A percentile compares a stretch with the other conserved stretches of the same genome.
phyloP scores from a whole-genome alignment of 768 basidiomycete species.

The Crepidotus variabilis region DNA sequence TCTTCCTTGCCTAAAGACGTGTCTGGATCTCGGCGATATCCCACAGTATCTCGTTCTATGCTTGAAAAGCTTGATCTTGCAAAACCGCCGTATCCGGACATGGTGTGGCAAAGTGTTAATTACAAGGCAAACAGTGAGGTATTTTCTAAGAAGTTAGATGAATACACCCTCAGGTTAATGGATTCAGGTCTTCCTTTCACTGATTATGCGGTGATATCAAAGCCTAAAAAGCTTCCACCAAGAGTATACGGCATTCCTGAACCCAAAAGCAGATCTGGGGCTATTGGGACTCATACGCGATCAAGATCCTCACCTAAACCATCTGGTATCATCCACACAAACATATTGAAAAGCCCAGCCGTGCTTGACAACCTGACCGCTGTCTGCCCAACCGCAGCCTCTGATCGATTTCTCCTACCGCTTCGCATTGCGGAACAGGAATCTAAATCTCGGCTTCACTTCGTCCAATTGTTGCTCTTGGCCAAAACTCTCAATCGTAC shows the following conservation, averaged over 20 bases:
- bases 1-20: no score
- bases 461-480: slow-evolving; percentile 49
- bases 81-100: neutral
- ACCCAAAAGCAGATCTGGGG: neutral
- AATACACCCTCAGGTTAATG: neutral
- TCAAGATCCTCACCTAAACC: neutral
- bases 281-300: neutral
- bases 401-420: slow-evolving; percentile 38
- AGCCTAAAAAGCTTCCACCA: neutral
- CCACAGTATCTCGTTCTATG: neutral
- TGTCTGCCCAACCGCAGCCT: neutral
- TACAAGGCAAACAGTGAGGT: neutral
- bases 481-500: slow-evolving; percentile 48
- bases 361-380: neutral
- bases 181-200: neutral
- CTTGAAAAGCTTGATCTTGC: neutral
- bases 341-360: no score
- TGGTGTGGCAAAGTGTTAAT: neutral
- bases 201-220: neutral
- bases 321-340: neutral
- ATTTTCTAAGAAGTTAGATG: neutral
- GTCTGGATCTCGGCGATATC: neutral
- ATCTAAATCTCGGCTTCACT: slow-evolving; percentile 52
- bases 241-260: neutral
- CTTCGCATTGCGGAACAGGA: slow-evolving; percentile 53